Evolutionary conservation across 106 monocot species (phyloP), one percentile per base, ranked within the genome.

Genomic region (Xerophyta viscosa): DNA sequence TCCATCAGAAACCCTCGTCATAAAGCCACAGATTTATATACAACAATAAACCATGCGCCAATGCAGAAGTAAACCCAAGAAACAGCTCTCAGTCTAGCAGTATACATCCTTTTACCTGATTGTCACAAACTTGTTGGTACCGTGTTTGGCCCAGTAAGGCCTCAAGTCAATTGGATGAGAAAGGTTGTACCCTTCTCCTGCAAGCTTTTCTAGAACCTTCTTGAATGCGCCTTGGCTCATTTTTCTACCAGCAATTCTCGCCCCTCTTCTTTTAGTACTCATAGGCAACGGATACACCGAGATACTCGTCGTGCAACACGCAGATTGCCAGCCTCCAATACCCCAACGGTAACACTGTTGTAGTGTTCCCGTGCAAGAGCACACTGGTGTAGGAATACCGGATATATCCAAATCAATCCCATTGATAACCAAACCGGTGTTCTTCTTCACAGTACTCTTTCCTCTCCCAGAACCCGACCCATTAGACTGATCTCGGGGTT

Each of bases 331-430:
- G 7, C 77, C 77, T 4, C 77, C 71, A 0, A 61, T 36, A 19
- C 77, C 77, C 77, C 77, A 77, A 10, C 77, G 41, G 25, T 77
- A 77, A 29, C 77, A 77, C 19, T 66, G 77, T 23, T 77, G 77
- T 1, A 55, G 62, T 1, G 36, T 29, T 2, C 71, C 77, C 3
- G 77, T 77, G 61, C 77, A 77, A 6, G 77, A 71, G 45, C 77
- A 77, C 11, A 77, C 58, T 0, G 77, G 77, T 6, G 77, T 71
- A 2, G 77, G 71, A 11, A 77, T 66, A 20, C 56, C 28, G 1
- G 71, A 71, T 9, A 71, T 55, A 44, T 77, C 71, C 8, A 71
- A 46, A 41, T 71, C 71, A 8, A 77, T 66, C 14, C 77, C 77
- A 42, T 77, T 77, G 56, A 77, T 71, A 2, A 71, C 50, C 49